Base-by-base conservation (phyloP, 192 early-diverging fungal species). In the Podila epicladia region DNA sequence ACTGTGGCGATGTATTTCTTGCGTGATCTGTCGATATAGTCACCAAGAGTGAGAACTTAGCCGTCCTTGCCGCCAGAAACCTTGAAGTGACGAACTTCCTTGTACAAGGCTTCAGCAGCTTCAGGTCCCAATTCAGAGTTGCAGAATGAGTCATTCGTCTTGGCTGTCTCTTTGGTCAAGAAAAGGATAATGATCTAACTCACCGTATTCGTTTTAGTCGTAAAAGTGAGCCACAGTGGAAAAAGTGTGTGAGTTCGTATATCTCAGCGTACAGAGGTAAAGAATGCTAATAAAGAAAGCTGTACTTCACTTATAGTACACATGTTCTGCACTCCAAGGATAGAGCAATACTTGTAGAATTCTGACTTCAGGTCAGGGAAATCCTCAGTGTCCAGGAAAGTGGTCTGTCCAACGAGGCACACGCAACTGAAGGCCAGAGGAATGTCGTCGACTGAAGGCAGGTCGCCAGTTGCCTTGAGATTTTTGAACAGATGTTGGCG, bases 141-240 rank as follows among this genome's bases (percentile, higher is more conserved):
- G 9, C 4, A 1, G 37, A 26, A 41, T 22, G 33, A 37, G 19
- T 64, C 62, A 15, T 64, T 38, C 7, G 1, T 4, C 9, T 33
- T 26, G 20, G 19, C 17, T 3, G 33, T 45, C 13, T n/a, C n/a
- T 6, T 64, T 38, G 11, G 32, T 17, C 5, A 64, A 4, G 24
- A 41, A 64, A 20, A 6, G 6, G 24, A 64, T 48, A 5, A 38
- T 13, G 6, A 38, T 41, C 62, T 38, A 64, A 26, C 62, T 48
- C 4, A 64, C 24, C 2, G 37, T 64, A 4, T 33, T 33, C 9
- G 22, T 17, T n/a, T 22, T n/a, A 1, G 38, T 64, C 11, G 62
- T 64, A 8, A 64, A 28, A 0, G 62, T 64, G 24, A 64, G n/a
- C 62, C 62, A 64, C 62, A 48, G n/a, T 15, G 50, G 13, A 51